Evolutionary conservation across 768 basidiomycete genomes (phyloP).

Genomic region (Suillus bovinus): DNA sequence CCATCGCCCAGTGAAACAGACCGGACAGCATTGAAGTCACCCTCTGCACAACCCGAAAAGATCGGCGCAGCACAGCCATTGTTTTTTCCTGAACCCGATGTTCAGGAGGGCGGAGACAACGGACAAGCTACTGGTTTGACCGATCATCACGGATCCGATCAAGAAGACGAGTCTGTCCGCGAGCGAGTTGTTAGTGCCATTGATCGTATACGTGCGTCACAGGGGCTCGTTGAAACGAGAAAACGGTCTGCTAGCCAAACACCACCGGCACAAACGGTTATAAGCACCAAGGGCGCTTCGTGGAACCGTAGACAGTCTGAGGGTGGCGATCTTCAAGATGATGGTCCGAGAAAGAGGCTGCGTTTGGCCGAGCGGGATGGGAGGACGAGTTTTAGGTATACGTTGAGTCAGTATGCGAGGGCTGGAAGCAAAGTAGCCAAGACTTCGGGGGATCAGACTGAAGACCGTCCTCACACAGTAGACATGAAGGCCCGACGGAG

Average conservation of each 20-base stretch:
- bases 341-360: constrained; percentile 38
- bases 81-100: constrained; percentile 28
- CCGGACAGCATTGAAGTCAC: constrained; percentile 13
- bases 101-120: constrained; percentile 6
- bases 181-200: constrained; percentile 2
- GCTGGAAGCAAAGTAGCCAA: constrained; percentile 38
- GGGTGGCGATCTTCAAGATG: not conserved
- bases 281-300: constrained; percentile 51
- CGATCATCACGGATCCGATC: not conserved
- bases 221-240: not conserved
- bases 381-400: constrained; percentile 43
- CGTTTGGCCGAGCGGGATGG: constrained; percentile 23
- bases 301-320: constrained; percentile 43
- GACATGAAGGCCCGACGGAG: constrained; percentile 4
- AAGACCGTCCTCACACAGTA: constrained; percentile 20
- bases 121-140: too few relatives aligned
- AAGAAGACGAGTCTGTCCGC: not conserved
- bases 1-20: constrained; percentile 12
- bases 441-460: constrained; percentile 26
- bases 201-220: constrained; percentile 4
- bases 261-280: constrained; percentile 38
- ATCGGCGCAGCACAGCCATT: constrained; percentile 20
- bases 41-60: constrained; percentile 15
- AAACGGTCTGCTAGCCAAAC: constrained; percentile 19
- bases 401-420: constrained; percentile 55